A percentile compares a stretch with the other conserved stretches of the same genome.
Evolutionary conservation across 2,329 filamentous ascomycete genomes (phyloP).

Genomic region (Thermoascus crustaceus): DNA sequence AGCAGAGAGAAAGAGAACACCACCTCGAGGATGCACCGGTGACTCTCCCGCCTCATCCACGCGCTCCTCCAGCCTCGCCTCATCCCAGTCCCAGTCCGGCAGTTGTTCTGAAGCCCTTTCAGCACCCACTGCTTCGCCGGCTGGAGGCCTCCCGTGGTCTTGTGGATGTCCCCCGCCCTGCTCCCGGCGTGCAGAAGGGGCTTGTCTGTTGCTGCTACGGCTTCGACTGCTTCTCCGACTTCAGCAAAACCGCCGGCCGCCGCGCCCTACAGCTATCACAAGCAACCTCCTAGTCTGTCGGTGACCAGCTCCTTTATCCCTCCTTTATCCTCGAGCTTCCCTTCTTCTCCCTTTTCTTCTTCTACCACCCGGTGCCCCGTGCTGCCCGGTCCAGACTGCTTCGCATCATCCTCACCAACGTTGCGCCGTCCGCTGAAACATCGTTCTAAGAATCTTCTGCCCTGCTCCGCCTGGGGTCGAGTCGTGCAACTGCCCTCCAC

Average conservation of each 20-base stretch:
- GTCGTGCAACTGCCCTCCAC: not conserved
- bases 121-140: not conserved
- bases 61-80: slow-evolving; percentile 9
- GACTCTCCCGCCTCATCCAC: slow-evolving; percentile 7
- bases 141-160: slow-evolving; percentile 5
- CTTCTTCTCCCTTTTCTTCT: slow-evolving; percentile 1
- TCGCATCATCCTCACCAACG: not conserved
- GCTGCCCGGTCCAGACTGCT: not conserved
- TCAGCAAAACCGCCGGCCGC: slow-evolving; percentile 7
- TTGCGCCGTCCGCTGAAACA: slow-evolving; percentile 2
- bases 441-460: slow-evolving; percentile 4
- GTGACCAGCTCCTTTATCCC: not conserved
- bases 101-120: not conserved
- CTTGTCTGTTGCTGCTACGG: slow-evolving; percentile 17
- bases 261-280: slow-evolving; percentile 11
- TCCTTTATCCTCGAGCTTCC: slow-evolving; percentile 4
- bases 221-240: slow-evolving; percentile 7
- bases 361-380: slow-evolving; percentile 1
- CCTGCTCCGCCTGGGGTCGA: not conserved
- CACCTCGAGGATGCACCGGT: slow-evolving; percentile 5
- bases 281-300: slow-evolving; percentile 1
- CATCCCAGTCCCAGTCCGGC: slow-evolving; percentile 1
- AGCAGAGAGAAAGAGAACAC: slow-evolving; percentile 3
- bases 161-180: slow-evolving; percentile 30
- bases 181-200: slow-evolving; percentile 22